phyloP scores from a whole-genome alignment of 164 flowering plant species.

The Taxillus chinensis region DNA sequence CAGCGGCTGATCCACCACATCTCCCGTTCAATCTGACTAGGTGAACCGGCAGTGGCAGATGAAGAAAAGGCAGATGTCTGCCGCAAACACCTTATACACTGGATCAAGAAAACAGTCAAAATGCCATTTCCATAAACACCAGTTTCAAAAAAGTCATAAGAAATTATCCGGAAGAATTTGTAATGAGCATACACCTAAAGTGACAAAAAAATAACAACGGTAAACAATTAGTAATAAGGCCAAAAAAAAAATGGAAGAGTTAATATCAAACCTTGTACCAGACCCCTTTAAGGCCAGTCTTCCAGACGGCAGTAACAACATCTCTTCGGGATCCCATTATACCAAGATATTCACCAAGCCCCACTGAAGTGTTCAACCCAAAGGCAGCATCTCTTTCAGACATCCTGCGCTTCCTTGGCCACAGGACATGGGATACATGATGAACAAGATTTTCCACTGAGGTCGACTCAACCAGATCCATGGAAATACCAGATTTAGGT shows the following conservation, averaged over 20 bases:
- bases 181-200: too few relatives aligned
- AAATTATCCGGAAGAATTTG: too few relatives aligned
- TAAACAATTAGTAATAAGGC: neutral
- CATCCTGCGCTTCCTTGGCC: constrained; percentile 96
- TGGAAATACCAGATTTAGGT: constrained; percentile 30
- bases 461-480: constrained; percentile 30
- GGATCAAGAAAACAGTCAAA: constrained; percentile 18
- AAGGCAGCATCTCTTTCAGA: constrained; percentile 99
- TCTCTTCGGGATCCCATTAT: constrained; percentile 99
- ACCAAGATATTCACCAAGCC: constrained; percentile 89
- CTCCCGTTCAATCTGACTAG: constrained; percentile 64
- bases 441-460: constrained; percentile 36
- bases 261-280: constrained; percentile 77
- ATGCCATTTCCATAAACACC: neutral
- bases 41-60: constrained; percentile 32
- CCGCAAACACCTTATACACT: constrained; percentile 96
- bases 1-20: constrained; percentile 96
- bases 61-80: constrained; percentile 93
- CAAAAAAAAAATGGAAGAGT: neutral
- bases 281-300: constrained; percentile 91
- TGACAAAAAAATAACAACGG: neutral
- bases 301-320: constrained; percentile 94
- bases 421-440: constrained; percentile 63
- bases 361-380: constrained; percentile 89
- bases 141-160: too few relatives aligned